Conservation (phyloP, 1,284 basidiomycete genomes). For the Anthracocystis walkeri region DNA sequence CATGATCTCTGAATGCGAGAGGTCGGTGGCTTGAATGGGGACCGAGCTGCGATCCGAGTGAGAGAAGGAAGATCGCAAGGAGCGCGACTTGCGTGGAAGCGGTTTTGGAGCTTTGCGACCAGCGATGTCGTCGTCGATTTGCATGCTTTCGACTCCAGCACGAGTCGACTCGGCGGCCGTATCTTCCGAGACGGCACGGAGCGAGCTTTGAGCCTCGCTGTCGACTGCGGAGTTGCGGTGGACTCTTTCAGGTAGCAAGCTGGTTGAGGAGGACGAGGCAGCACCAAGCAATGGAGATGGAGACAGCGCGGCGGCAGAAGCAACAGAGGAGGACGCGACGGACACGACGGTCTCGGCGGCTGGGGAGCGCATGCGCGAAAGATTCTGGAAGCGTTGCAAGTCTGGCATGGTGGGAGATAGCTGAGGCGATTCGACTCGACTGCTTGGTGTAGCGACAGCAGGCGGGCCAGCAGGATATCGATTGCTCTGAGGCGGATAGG, state of each 20-base stretch:
- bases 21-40: slow-evolving; percentile 21
- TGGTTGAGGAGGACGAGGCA: background rate
- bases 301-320: slow-evolving; percentile 17
- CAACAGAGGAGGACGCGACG: slow-evolving; percentile 18
- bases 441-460: background rate
- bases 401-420: slow-evolving; percentile 34
- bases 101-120: slow-evolving; percentile 4
- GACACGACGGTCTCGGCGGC: slow-evolving; percentile 26
- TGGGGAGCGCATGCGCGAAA: slow-evolving; percentile 16
- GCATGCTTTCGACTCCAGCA: slow-evolving; percentile 38
- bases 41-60: slow-evolving; percentile 22
- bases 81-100: slow-evolving; percentile 10
- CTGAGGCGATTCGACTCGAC: slow-evolving; percentile 19
- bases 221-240: slow-evolving; percentile 4
- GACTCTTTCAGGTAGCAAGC: slow-evolving; percentile 6
- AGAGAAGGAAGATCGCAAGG: slow-evolving; percentile 31
- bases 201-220: slow-evolving; percentile 6
- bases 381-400: slow-evolving; percentile 5
- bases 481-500: slow-evolving; percentile 21
- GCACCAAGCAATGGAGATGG: slow-evolving; percentile 29
- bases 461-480: slow-evolving; percentile 2
- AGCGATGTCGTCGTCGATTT: slow-evolving; percentile 28
- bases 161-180: slow-evolving; percentile 30
- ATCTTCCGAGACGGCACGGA: slow-evolving; percentile 25
- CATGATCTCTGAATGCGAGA: slow-evolving; percentile 50